Conservation (phyloP, 192 early-diverging fungal species). For the Podila horticola region DNA sequence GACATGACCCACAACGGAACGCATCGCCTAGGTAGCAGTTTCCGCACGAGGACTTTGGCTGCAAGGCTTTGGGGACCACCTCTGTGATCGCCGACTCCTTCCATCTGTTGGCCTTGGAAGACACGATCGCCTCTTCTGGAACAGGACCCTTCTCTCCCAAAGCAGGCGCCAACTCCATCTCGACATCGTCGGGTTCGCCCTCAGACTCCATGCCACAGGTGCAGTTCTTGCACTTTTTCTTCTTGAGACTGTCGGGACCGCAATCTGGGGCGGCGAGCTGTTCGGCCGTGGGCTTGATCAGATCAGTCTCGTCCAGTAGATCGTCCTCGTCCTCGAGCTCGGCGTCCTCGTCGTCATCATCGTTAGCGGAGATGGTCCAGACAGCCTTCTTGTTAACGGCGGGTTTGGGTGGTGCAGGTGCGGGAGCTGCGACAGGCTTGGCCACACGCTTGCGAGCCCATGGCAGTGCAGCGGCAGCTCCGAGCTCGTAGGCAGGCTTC, state of each 20-base stretch:
- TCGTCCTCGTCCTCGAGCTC: constrained; percentile 90
- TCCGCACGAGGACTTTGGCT: constrained; percentile 67
- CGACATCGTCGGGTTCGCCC: constrained; percentile 66
- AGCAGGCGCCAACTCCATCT: constrained; percentile 47
- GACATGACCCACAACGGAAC: constrained; percentile 95
- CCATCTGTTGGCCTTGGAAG: constrained; percentile 43
- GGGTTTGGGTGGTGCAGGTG: constrained; percentile 42
- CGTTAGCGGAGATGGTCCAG: constrained; percentile 80
- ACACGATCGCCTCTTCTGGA: constrained; percentile 56
- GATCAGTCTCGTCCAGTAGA: constrained; percentile 86
- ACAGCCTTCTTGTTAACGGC: constrained; percentile 53
- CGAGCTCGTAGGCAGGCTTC: constrained; percentile 89
- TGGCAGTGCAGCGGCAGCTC: constrained; percentile 81
- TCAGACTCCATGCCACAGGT: constrained; percentile 83
- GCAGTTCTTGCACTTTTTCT: constrained; percentile 98
- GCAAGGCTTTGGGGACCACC: constrained; percentile 63
- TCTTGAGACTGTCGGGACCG: constrained; percentile 72
- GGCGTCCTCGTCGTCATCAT: constrained; percentile 76
- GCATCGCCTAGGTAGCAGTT: constrained; percentile 96
- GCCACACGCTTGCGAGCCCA: constrained; percentile 77
- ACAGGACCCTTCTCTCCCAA: constrained; percentile 54
- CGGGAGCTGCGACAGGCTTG: constrained; percentile 15
- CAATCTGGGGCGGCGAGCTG: constrained; percentile 67
- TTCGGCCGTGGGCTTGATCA: constrained; percentile 72
- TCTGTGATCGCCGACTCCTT: constrained; percentile 48